phyloP scores from a whole-genome alignment of 306 rosid species.

The Psophocarpus tetragonolobus region DNA sequence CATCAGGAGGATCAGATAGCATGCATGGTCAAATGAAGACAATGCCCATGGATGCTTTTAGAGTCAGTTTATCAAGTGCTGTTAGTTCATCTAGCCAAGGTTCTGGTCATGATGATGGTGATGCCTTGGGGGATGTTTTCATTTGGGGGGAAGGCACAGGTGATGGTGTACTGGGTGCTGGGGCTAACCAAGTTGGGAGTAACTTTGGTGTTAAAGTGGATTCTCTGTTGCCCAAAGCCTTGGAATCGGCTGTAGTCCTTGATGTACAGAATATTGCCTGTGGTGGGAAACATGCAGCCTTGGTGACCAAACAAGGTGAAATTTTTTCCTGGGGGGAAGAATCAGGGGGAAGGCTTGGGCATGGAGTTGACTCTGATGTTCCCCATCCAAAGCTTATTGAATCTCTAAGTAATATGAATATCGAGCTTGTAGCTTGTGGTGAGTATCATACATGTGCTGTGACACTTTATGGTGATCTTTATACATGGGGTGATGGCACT shows the following conservation, averaged over 20 bases:
- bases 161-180: constrained; percentile 93
- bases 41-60: constrained; percentile 90
- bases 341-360: constrained; percentile 99
- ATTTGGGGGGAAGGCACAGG: constrained; percentile 98
- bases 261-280: constrained; percentile 97
- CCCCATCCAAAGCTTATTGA: constrained; percentile 92
- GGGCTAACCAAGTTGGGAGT: constrained; percentile 78
- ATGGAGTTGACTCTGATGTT: constrained; percentile 94
- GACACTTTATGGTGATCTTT: constrained; percentile 94
- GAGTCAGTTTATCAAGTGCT: constrained; percentile 97
- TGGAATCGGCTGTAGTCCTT: constrained; percentile 93
- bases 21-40: constrained; percentile 90
- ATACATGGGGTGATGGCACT: constrained; percentile 98
- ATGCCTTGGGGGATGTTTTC: constrained; percentile 98
- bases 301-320: constrained; percentile 97
- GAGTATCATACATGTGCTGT: constrained; percentile 98
- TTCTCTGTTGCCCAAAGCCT: constrained; percentile 89
- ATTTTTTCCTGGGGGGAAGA: constrained; percentile 99
- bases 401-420: constrained; percentile 75
- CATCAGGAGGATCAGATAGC: constrained; percentile 97
- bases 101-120: constrained; percentile 98
- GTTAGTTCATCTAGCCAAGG: constrained; percentile 99
- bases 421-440: constrained; percentile 98
- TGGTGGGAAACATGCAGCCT: constrained; percentile 94
- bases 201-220: constrained; percentile 65